Conservation (phyloP, 441 rosid genomes). For the Euphorbia corollata region DNA sequence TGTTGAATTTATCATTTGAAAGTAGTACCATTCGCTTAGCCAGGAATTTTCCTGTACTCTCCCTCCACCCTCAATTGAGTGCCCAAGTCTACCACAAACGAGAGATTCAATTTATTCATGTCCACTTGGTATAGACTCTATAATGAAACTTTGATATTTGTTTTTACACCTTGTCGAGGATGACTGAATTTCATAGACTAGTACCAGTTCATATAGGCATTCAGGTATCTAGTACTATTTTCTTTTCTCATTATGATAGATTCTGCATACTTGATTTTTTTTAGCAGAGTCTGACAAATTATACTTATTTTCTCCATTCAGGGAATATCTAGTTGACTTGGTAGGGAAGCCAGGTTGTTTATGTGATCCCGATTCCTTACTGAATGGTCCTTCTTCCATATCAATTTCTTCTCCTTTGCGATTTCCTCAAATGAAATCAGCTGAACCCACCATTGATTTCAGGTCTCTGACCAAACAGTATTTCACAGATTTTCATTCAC, state of each 20-base stretch:
- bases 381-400: slow-evolving; percentile 92
- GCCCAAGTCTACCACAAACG: too few species aligned
- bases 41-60: too few species aligned
- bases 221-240: neutral
- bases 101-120: neutral
- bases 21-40: too few species aligned
- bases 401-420: slow-evolving; percentile 89
- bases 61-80: too few species aligned
- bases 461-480: slow-evolving; percentile 80
- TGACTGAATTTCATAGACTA: slow-evolving; percentile 7
- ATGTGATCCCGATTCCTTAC: slow-evolving; percentile 84
- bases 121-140: neutral
- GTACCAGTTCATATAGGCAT: neutral
- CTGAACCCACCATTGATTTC: slow-evolving; percentile 60
- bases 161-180: neutral
- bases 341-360: slow-evolving; percentile 81
- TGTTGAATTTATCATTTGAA: slow-evolving; percentile 1
- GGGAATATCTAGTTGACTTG: slow-evolving; percentile 94
- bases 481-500: slow-evolving; percentile 65
- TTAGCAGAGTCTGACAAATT: slow-evolving; percentile 19
- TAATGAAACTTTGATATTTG: neutral
- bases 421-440: slow-evolving; percentile 66
- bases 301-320: slow-evolving; percentile 32
- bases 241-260: slow-evolving; percentile 2
- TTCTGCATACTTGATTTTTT: neutral